A percentile compares a stretch with the other conserved stretches of the same genome.
phyloP scores from a whole-genome alignment of 2,329 filamentous ascomycete genomes.

The Aspergillus unguis region DNA sequence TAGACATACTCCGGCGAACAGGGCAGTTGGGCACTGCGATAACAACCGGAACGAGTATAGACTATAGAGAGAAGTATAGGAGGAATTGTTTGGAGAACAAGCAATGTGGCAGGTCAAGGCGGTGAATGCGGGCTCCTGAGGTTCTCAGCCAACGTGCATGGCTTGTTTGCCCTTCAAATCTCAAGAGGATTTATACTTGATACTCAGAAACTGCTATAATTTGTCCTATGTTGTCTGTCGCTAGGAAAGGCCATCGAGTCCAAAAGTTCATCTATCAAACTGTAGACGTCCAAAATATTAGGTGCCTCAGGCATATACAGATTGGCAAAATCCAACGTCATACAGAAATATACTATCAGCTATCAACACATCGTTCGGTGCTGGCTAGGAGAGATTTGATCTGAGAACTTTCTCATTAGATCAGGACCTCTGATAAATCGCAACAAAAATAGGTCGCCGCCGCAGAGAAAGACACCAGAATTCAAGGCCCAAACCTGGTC shows the following conservation, averaged over 20 bases:
- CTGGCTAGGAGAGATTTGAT: no score
- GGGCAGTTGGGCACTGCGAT: background rate
- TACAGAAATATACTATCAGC: slow-evolving; percentile 1
- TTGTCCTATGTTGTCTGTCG: background rate
- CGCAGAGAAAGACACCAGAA: slow-evolving; percentile 23
- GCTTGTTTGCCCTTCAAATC: background rate
- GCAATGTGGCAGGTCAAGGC: slow-evolving; percentile 11
- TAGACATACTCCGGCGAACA: slow-evolving; percentile 19
- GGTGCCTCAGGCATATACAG: slow-evolving; percentile 14
- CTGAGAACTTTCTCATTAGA: no score
- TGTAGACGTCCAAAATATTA: background rate
- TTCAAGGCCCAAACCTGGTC: slow-evolving; percentile 15
- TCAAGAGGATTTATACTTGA: background rate
- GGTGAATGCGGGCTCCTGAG: background rate
- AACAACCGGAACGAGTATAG: background rate
- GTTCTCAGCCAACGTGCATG: background rate
- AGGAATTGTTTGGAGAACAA: slow-evolving; percentile 3
- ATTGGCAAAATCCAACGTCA: slow-evolving; percentile 15
- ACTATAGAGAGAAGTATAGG: background rate
- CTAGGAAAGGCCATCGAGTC: background rate
- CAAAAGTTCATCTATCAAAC: background rate
- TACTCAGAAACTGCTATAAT: background rate
- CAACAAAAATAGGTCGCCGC: slow-evolving; percentile 22
- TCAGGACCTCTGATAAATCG: background rate
- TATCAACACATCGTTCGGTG: no score